Conservation (phyloP, 1,139 yeast species). For the Saccharomyces hybrid region DNA sequence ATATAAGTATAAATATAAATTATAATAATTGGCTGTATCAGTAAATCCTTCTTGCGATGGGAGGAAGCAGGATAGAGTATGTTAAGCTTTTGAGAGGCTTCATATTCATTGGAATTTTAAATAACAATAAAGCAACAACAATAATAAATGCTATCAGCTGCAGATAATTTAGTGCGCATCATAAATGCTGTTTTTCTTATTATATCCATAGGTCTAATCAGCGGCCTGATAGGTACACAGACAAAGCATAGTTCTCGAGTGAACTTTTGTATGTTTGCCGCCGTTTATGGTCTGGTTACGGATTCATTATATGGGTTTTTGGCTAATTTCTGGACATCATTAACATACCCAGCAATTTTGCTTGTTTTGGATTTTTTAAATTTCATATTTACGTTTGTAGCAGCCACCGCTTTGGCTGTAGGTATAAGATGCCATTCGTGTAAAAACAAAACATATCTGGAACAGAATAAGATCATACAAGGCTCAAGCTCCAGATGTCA, state of each 20-base stretch:
- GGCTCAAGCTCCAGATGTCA: slow-evolving; percentile 82
- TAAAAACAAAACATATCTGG: slow-evolving; percentile 55
- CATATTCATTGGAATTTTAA: neutral
- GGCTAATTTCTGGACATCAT: slow-evolving; percentile 69
- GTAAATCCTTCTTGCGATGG: neutral
- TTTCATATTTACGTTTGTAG: slow-evolving; percentile 87
- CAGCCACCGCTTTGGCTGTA: slow-evolving; percentile 90
- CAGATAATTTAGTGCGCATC: slow-evolving; percentile 68
- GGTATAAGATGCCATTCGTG: slow-evolving; percentile 85
- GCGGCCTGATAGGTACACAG: slow-evolving; percentile 71
- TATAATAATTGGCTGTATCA: neutral
- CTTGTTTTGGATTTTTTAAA: slow-evolving; percentile 76
- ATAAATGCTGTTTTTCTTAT: slow-evolving; percentile 68
- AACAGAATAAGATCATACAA: slow-evolving; percentile 60
- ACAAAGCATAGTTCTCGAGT: slow-evolving; percentile 63
- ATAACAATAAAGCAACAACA: slow-evolving; percentile 10
- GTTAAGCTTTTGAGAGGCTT: slow-evolving; percentile 1
- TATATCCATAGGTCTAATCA: slow-evolving; percentile 77
- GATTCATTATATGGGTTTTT: slow-evolving; percentile 72
- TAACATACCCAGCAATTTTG: slow-evolving; percentile 82
- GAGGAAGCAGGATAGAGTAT: neutral
- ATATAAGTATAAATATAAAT: neutral
- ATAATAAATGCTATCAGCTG: slow-evolving; percentile 36
- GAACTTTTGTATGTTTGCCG: slow-evolving; percentile 78
- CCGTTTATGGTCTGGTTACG: slow-evolving; percentile 76